A percentile compares a stretch with the other conserved stretches of the same genome.
These are phyloP conservation scores for Wallacemonas collosoma DNA, from an alignment of 208 protist genomes.

Conservation along the genomic window DNA sequence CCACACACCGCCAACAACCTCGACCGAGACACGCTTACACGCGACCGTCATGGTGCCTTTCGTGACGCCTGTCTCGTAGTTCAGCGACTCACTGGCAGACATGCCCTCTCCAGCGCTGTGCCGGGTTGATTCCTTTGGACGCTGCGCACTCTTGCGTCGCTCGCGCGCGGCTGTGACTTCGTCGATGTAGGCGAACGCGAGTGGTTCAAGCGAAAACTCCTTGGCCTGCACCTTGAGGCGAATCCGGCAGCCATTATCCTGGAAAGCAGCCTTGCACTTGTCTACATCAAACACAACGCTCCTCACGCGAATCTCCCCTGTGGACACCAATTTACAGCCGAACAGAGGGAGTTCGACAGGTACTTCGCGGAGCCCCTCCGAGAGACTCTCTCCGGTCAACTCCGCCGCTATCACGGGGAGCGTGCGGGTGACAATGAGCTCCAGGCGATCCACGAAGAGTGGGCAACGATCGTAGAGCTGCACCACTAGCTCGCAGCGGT, in stretches of 20 bases:
- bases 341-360: slow-evolving; percentile 46
- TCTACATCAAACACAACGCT: slow-evolving; percentile 40
- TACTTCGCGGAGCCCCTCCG: slow-evolving; percentile 31
- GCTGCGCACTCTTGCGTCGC: slow-evolving; percentile 10
- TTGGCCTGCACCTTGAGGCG: slow-evolving; percentile 36
- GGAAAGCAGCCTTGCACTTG: slow-evolving; percentile 35
- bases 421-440: slow-evolving; percentile 33
- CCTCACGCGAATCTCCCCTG: slow-evolving; percentile 34
- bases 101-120: background rate
- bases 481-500: slow-evolving; percentile 41
- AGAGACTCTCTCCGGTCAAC: slow-evolving; percentile 28
- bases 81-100: background rate
- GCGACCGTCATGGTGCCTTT: slow-evolving; percentile 22
- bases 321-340: slow-evolving; percentile 53
- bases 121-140: background rate
- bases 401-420: slow-evolving; percentile 40
- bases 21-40: slow-evolving; percentile 27
- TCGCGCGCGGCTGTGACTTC: slow-evolving; percentile 38
- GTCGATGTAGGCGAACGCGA: slow-evolving; percentile 61
- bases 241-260: slow-evolving; percentile 42
- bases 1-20: slow-evolving; percentile 13
- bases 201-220: slow-evolving; percentile 38
- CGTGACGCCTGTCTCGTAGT: slow-evolving; percentile 34
- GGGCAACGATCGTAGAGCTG: slow-evolving; percentile 47
- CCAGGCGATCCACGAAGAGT: slow-evolving; percentile 26